Percentiles rank a stretch among this genome's conserved stretches.
These are phyloP conservation scores for Globisporangium irregulare DNA, from an alignment of 352 stramenopile species.

Conservation along the genomic window DNA sequence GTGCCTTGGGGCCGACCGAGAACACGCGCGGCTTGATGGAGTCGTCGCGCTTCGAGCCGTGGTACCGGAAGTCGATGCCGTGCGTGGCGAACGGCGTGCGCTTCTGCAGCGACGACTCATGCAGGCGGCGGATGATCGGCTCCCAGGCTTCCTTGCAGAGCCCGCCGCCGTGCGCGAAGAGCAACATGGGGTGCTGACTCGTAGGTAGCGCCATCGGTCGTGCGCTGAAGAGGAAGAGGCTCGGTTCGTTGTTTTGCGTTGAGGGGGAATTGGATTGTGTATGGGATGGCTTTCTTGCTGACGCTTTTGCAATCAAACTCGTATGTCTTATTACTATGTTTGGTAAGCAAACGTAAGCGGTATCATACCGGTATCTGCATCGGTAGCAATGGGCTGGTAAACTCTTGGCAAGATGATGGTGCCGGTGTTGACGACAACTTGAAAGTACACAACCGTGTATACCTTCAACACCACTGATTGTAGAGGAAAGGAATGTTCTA, in stretches of 20 bases:
- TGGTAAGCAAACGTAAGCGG: too few species aligned
- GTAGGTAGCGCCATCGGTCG: neutral
- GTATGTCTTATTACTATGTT: too few species aligned
- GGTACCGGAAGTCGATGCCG: constrained; percentile 50
- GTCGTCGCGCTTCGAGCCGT: constrained; percentile 39
- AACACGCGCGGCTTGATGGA: constrained; percentile 22
- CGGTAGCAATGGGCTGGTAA: neutral
- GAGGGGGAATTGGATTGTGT: neutral
- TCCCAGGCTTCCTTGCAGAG: constrained; percentile 53
- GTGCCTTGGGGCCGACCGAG: constrained; percentile 7
- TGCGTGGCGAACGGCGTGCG: constrained; percentile 13
- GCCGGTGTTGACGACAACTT: too few species aligned
- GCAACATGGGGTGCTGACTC: constrained; percentile 22
- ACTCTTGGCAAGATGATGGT: neutral
- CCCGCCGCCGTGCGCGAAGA: constrained; percentile 45
- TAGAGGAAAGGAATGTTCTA: too few species aligned
- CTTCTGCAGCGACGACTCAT: constrained; percentile 29
- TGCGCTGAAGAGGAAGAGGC: neutral
- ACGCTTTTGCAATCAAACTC: too few species aligned
- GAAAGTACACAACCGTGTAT: too few species aligned
- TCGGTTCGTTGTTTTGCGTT: neutral
- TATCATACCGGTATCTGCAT: neutral
- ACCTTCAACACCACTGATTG: too few species aligned
- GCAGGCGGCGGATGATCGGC: constrained; percentile 37
- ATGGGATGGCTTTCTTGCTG: neutral